Base-by-base conservation (phyloP, 2,329 filamentous ascomycete genomes). In the Paracoccidioides lutzii region DNA sequence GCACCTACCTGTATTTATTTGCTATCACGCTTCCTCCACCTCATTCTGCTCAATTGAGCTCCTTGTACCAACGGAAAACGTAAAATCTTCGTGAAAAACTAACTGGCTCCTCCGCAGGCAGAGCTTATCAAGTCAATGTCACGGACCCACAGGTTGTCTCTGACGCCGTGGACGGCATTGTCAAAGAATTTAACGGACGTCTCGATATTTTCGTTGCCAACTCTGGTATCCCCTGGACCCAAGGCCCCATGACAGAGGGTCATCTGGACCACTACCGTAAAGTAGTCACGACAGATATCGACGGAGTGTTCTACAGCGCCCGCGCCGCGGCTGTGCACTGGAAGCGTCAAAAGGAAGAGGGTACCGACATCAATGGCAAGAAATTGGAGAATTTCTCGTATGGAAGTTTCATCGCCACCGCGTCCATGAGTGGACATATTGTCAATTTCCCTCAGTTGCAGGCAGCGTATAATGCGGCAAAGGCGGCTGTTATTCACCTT, bases 161-260 rank as follows among this genome's bases (percentile, higher is more conserved):
- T 59, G 60, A 71, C 51, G 67, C 70, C 46, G 66, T 77, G 33
- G 69, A 73, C 54, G 60, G 67, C 30, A 71, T 71, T 49, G 71
- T 76, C 54, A 67, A 74, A 57, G 85, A 90, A 14, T 86, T 90
- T 71, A 83, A 85, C 65, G 83, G 83, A 57, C 81, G 85, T 4
- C 79, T 91, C 7, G 87, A 90, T 64, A 76, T 89, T 61, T 89
- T 91, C 63, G 81, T 90, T 46, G 87, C 87, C 62, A 91, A 93
- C 66, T 83, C 84, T 12, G 87, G 87, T 53, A 83, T 90, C 54
- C 78, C 83, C 0, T 90, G 85, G 85, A 83, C 79, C 2, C 76
- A 87, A 57, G 84, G 84, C 0, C 67, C 82, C 7, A 81, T 85
- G 66, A 75, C 88, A 40, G 82, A 87, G 59, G 84, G 82, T 30